Conservation (phyloP, 208 protist species). For the Leishmania martiniquensis region DNA sequence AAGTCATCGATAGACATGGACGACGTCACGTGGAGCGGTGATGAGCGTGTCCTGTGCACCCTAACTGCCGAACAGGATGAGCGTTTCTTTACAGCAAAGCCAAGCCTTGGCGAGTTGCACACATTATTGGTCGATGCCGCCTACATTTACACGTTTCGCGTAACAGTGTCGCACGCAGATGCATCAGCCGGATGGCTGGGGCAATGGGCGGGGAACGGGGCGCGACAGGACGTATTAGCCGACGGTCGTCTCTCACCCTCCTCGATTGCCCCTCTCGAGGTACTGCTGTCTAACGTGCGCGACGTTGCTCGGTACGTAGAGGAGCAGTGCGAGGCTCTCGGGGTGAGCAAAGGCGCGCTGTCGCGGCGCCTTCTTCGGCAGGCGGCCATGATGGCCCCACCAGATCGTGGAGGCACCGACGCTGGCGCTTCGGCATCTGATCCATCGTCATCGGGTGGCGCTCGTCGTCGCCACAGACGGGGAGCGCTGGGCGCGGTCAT, state of each 20-base stretch:
- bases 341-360: conserved; percentile 15
- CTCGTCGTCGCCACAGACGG: neutral
- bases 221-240: neutral
- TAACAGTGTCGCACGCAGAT: conserved; percentile 35
- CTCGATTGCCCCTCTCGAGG: conserved; percentile 14
- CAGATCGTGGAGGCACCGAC: neutral
- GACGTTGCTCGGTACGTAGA: conserved; percentile 21
- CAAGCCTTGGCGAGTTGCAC: conserved; percentile 63
- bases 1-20: conserved; percentile 2
- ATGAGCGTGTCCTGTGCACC: conserved; percentile 77
- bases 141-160: conserved; percentile 70
- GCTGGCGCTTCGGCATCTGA: neutral
- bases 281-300: conserved; percentile 24
- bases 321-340: conserved; percentile 26
- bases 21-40: conserved; percentile 49
- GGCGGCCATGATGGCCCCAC: conserved; percentile 23
- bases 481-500: neutral
- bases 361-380: conserved; percentile 33
- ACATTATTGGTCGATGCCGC: conserved; percentile 74
- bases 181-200: neutral
- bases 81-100: conserved; percentile 62
- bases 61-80: conserved; percentile 60
- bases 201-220: neutral
- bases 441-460: neutral
- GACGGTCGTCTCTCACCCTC: conserved; percentile 5